These are phyloP conservation scores for Eurotiales sp. DNA, from an alignment of 2,329 filamentous ascomycete species.

Conservation along the genomic window DNA sequence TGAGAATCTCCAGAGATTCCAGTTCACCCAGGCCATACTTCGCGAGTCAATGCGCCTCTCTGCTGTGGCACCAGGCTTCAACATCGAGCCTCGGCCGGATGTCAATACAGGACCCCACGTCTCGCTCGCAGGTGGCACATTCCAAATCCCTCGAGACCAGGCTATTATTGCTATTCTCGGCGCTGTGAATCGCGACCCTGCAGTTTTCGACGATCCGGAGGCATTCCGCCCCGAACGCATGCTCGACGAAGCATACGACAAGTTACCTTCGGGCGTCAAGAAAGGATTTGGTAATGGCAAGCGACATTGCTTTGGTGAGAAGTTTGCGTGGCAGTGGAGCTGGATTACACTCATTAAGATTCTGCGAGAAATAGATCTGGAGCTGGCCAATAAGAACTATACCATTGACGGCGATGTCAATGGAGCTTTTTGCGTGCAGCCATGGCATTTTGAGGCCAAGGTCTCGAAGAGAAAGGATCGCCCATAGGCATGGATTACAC, in stretches of 20 bases:
- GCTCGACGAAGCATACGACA: constrained; percentile 65
- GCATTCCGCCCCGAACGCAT: constrained; percentile 69
- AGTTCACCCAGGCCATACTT: constrained; percentile 64
- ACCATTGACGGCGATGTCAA: constrained; percentile 13
- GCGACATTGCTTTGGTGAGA: constrained; percentile 66
- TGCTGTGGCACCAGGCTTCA: constrained; percentile 58
- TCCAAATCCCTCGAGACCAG: constrained; percentile 54
- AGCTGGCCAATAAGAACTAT: constrained; percentile 54
- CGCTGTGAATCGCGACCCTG: constrained; percentile 61
- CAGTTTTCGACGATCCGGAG: constrained; percentile 60
- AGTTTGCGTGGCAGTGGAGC: constrained; percentile 72
- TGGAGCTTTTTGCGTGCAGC: constrained; percentile 14
- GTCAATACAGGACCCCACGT: constrained; percentile 38
- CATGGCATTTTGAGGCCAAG: constrained; percentile 11
- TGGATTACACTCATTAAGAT: constrained; percentile 59
- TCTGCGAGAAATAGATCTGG: constrained; percentile 68
- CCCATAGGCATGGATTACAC: too few relatives aligned
- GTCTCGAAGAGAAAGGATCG: constrained; percentile 11
- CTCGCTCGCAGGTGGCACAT: constrained; percentile 58
- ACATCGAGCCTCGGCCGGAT: constrained; percentile 51
- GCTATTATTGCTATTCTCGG: constrained; percentile 50
- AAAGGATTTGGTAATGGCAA: constrained; percentile 72
- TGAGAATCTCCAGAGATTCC: constrained; percentile 58
- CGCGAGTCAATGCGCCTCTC: constrained; percentile 63
- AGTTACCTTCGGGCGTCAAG: constrained; percentile 60